These are phyloP conservation scores for Harringtonia lauricola DNA, from an alignment of 2,329 filamentous ascomycete species.

Conservation along the genomic window DNA sequence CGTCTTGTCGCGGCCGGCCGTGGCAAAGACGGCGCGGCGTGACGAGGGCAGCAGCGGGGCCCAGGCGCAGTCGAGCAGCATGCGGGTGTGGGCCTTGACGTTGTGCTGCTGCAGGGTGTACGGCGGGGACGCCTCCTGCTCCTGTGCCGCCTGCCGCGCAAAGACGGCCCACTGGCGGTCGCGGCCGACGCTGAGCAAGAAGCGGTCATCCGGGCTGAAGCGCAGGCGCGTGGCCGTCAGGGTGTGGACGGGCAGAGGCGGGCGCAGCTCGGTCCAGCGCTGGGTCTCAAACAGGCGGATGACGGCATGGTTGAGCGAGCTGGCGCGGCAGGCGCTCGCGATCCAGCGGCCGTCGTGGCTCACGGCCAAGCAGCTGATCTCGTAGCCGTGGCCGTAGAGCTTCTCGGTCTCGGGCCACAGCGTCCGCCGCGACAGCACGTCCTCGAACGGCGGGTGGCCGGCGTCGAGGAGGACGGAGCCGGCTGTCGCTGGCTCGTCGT, in stretches of 20 bases:
- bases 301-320: constrained; percentile 86
- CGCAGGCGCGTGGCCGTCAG: constrained; percentile 74
- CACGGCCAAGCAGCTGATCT: constrained; percentile 78
- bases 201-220: constrained; percentile 62
- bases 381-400: constrained; percentile 94
- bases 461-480: neutral
- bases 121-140: constrained; percentile 11
- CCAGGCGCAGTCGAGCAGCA: constrained; percentile 89
- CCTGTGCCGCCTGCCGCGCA: constrained; percentile 30
- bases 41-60: constrained; percentile 38
- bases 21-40: constrained; percentile 52
- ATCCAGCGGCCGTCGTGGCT: constrained; percentile 65
- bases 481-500: constrained; percentile 23
- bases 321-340: constrained; percentile 88
- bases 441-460: constrained; percentile 73
- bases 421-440: constrained; percentile 78
- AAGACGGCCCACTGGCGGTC: constrained; percentile 91
- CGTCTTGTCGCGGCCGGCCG: constrained; percentile 79
- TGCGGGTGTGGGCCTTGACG: constrained; percentile 77
- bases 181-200: constrained; percentile 72
- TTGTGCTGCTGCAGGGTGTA: constrained; percentile 56
- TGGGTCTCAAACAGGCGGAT: constrained; percentile 82
- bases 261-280: constrained; percentile 78
- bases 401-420: constrained; percentile 96
- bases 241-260: constrained; percentile 72